Evolutionary conservation across 2,329 filamentous ascomycete genomes (phyloP).

Genomic region (Ophiosphaerella narmari): DNA sequence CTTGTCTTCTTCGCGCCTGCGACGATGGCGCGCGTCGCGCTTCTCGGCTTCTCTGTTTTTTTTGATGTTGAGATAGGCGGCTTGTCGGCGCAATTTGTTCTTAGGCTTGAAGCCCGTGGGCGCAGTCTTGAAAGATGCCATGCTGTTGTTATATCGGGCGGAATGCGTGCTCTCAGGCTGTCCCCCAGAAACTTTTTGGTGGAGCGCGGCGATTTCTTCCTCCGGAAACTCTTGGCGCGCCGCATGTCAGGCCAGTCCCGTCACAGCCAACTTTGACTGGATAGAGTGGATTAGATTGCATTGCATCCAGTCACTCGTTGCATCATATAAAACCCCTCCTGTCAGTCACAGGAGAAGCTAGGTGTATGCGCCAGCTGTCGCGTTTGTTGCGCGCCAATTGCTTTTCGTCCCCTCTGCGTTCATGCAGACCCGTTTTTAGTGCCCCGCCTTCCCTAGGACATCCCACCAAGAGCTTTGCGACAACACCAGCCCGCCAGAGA

Average conservation of each 20-base stretch:
- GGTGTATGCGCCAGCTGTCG: slow-evolving; percentile 48
- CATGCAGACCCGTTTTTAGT: slow-evolving; percentile 32
- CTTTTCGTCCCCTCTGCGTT: slow-evolving; percentile 30
- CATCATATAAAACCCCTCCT: background rate
- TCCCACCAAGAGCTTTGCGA: slow-evolving; percentile 43
- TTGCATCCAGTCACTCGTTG: slow-evolving; percentile 2
- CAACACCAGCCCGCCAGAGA: slow-evolving; percentile 34
- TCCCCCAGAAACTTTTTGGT: slow-evolving; percentile 16
- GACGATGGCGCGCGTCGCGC: slow-evolving; percentile 74
- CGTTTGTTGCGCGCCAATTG: slow-evolving; percentile 46
- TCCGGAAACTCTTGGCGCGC: slow-evolving; percentile 20
- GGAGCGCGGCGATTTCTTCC: slow-evolving; percentile 18
- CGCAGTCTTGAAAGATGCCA: slow-evolving; percentile 57
- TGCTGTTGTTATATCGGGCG: slow-evolving; percentile 28
- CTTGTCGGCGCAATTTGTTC: slow-evolving; percentile 81
- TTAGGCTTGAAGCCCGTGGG: slow-evolving; percentile 60
- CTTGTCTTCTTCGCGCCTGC: slow-evolving; percentile 83
- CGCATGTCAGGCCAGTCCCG: slow-evolving; percentile 13
- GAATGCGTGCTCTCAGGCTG: background rate
- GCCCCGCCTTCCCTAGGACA: slow-evolving; percentile 37
- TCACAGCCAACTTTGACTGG: slow-evolving; percentile 6
- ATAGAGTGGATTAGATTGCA: background rate
- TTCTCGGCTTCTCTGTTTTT: slow-evolving; percentile 73
- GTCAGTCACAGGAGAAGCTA: slow-evolving; percentile 4
- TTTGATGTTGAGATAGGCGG: slow-evolving; percentile 80